Conservation (phyloP, 768 basidiomycete species). For the Leccinum rimulosum region DNA sequence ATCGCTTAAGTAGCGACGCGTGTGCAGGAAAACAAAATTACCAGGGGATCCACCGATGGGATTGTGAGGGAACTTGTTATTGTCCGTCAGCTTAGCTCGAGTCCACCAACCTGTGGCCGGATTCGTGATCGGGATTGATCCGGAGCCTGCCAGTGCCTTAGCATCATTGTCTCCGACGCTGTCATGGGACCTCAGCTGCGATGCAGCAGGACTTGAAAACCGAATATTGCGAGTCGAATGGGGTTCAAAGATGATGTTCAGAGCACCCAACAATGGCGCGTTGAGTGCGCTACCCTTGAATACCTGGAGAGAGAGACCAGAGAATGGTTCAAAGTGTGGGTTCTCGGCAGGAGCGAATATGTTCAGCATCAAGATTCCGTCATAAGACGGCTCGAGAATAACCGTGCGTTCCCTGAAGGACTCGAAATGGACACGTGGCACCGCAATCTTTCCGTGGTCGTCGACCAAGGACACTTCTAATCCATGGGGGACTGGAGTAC, state of each 20-base stretch:
- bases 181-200: not conserved
- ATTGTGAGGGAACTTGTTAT: constrained; percentile 5
- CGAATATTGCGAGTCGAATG: constrained; percentile 14
- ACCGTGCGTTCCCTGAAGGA: not conserved
- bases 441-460: not conserved
- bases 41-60: constrained; percentile 1
- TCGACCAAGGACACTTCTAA: constrained; percentile 10
- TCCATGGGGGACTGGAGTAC: not conserved
- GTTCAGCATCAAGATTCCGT: constrained; percentile 6
- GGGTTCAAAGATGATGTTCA: constrained; percentile 12
- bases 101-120: constrained; percentile 16
- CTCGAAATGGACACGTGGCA: not conserved
- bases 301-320: constrained; percentile 8
- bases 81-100: not conserved
- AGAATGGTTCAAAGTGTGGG: constrained; percentile 4
- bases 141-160: not conserved
- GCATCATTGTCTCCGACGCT: too few species aligned
- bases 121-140: constrained; percentile 7
- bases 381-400: not conserved
- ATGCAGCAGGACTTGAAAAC: constrained; percentile 8
- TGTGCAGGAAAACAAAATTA: not conserved
- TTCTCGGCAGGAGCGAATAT: not conserved
- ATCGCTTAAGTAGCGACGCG: not conserved
- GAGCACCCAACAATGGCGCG: constrained; percentile 3
- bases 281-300: not conserved